These are phyloP conservation scores for Lupinus albus DNA, from an alignment of 306 rosid genomes.

Conservation along the genomic window DNA sequence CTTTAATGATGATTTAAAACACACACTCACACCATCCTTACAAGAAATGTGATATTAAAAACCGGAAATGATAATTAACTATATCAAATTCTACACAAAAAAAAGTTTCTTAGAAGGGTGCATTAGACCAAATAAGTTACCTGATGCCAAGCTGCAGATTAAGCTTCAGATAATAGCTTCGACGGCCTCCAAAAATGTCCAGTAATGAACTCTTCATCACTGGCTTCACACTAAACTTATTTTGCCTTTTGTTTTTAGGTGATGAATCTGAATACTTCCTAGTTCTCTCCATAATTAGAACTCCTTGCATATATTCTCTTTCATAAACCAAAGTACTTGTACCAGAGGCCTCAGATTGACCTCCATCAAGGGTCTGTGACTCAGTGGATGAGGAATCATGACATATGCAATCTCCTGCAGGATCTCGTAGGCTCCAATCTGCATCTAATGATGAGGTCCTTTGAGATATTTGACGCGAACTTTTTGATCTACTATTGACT, in stretches of 20 bases:
- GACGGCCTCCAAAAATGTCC: constrained; percentile 42
- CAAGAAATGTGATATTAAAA: neutral
- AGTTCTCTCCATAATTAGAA: constrained; percentile 68
- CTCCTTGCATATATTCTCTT: constrained; percentile 96
- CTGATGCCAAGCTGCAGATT: constrained; percentile 64
- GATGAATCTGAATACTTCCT: constrained; percentile 49
- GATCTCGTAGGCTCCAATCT: constrained; percentile 40
- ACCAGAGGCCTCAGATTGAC: constrained; percentile 50
- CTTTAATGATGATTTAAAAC: neutral
- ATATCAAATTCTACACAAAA: neutral
- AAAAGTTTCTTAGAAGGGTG: constrained; percentile 4
- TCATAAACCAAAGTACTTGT: constrained; percentile 50
- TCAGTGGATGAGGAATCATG: constrained; percentile 42
- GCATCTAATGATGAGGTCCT: constrained; percentile 50
- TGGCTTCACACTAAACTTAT: constrained; percentile 48
- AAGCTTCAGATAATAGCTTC: constrained; percentile 53
- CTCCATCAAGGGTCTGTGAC: constrained; percentile 44
- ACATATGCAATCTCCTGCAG: constrained; percentile 44
- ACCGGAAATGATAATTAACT: neutral
- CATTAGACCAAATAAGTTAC: constrained; percentile 37
- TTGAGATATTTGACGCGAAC: constrained; percentile 53
- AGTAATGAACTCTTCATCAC: constrained; percentile 57
- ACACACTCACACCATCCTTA: neutral
- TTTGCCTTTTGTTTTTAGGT: constrained; percentile 50
- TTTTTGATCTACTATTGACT: constrained; percentile 47